These are phyloP conservation scores for Curvularia sp. DNA, from an alignment of 2,329 filamentous ascomycete genomes.

Conservation along the genomic window DNA sequence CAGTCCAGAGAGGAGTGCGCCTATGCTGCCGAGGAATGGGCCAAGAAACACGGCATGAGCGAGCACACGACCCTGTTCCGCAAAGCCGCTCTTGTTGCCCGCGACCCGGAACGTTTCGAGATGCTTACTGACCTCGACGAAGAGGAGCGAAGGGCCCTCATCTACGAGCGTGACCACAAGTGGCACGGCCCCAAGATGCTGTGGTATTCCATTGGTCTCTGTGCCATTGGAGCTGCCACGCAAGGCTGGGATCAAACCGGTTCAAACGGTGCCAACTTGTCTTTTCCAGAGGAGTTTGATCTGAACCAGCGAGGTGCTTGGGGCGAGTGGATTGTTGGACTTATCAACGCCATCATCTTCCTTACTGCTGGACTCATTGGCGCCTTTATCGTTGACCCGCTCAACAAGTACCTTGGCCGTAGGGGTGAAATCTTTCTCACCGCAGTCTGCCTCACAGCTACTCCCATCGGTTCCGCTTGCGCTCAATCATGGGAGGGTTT, in stretches of 20 bases:
- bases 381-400: slow-evolving; percentile 39
- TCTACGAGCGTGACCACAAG: slow-evolving; percentile 69
- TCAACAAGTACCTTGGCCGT: slow-evolving; percentile 49
- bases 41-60: slow-evolving; percentile 63
- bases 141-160: slow-evolving; percentile 65
- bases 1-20: slow-evolving; percentile 60
- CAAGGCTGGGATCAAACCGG: slow-evolving; percentile 71
- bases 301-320: slow-evolving; percentile 45
- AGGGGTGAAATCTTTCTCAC: slow-evolving; percentile 50
- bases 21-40: slow-evolving; percentile 67
- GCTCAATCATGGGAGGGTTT: slow-evolving; percentile 48
- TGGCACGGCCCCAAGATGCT: slow-evolving; percentile 65
- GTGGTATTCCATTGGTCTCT: slow-evolving; percentile 71
- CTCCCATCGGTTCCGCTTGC: slow-evolving; percentile 48
- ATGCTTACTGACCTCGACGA: slow-evolving; percentile 66
- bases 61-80: slow-evolving; percentile 66
- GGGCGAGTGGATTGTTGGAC: slow-evolving; percentile 43
- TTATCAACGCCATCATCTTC: slow-evolving; percentile 50
- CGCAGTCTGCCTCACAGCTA: slow-evolving; percentile 45
- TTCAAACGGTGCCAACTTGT: slow-evolving; percentile 62
- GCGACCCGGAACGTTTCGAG: slow-evolving; percentile 70
- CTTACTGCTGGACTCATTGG: slow-evolving; percentile 49
- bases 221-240: slow-evolving; percentile 73
- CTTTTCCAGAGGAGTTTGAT: slow-evolving; percentile 64
- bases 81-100: slow-evolving; percentile 76